These are phyloP conservation scores for Globisporangium alternatum DNA, from an alignment of 352 stramenopile species.

Conservation along the genomic window DNA sequence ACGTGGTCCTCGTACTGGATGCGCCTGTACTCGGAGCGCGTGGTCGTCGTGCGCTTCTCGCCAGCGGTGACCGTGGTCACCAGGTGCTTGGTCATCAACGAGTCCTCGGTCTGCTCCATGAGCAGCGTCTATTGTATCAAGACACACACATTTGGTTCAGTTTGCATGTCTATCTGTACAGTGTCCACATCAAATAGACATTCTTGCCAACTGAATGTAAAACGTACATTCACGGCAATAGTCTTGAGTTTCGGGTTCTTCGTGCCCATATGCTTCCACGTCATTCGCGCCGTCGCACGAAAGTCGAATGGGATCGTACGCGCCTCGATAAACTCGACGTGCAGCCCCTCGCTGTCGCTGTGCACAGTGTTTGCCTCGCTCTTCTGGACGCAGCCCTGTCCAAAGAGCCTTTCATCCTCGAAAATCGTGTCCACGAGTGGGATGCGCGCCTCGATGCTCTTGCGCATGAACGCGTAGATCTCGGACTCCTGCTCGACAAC, in stretches of 20 bases:
- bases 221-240: conserved; percentile 1
- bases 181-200: neutral
- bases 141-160: neutral
- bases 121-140: neutral
- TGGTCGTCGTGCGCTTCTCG: neutral
- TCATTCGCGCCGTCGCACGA: neutral
- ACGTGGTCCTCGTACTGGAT: conserved; percentile 3
- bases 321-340: neutral
- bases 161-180: neutral
- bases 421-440: neutral
- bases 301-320: conserved; percentile 1
- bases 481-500: neutral
- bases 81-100: conserved; percentile 4
- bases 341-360: neutral
- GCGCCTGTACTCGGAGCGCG: neutral
- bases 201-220: neutral
- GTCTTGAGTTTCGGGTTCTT: conserved; percentile 3
- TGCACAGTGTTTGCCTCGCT: conserved; percentile 2
- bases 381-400: neutral
- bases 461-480: neutral
- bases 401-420: neutral
- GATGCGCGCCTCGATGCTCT: conserved; percentile 4
- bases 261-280: conserved; percentile 9
- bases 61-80: neutral
- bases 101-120: conserved; percentile 3